Evolutionary conservation across 2,329 filamentous ascomycete genomes (phyloP), one percentile per base, ranked within the genome.

Genomic region (Claviceps sp.): DNA sequence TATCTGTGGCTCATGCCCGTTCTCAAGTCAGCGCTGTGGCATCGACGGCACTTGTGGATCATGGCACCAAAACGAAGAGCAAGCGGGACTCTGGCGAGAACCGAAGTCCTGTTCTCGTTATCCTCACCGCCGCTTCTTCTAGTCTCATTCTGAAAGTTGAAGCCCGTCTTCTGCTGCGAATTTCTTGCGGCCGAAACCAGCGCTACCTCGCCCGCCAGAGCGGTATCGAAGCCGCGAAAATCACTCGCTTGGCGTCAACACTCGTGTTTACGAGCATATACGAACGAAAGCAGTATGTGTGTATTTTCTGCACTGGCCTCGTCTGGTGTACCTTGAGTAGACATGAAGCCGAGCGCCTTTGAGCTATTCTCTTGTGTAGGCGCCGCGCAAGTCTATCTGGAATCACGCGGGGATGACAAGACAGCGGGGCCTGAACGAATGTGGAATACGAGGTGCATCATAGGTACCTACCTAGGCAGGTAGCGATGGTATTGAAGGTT

Each of bases 371-470:
- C 71, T 98, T 56, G 96, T 97, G 64, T 91, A 95, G 63, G 90
- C 93, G 3, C 74, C 97, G 24, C 93, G 97, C 70, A 96, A 96
- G 60, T 96, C 95, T 67, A 96, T 97, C 45, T 97, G 93, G 93
- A 91, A 97, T 34, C 68, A 96, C 90, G 0, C 79, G 91, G 24
- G 90, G 95, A 67, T 77, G 89, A 50, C 90, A 96, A 60, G 84
- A 90, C 60, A 89, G 87, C 59, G 84, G 89, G 56, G 76, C 89
- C 48, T 96, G 91, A 91, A 95, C 89, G 2, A 81, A 84, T 38
- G 85, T 91, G 57, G 91, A 97, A 67, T 95, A 89, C 0, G 90
- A 89, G 57, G 95, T 97, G 89, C 90, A 96, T 65, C 81, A 86
- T 1, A 30, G 26, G 24, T 26, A 30, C 8, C 30, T n/a, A n/a